Conservation (phyloP, 345 rosid species). For the Populus nigra region DNA sequence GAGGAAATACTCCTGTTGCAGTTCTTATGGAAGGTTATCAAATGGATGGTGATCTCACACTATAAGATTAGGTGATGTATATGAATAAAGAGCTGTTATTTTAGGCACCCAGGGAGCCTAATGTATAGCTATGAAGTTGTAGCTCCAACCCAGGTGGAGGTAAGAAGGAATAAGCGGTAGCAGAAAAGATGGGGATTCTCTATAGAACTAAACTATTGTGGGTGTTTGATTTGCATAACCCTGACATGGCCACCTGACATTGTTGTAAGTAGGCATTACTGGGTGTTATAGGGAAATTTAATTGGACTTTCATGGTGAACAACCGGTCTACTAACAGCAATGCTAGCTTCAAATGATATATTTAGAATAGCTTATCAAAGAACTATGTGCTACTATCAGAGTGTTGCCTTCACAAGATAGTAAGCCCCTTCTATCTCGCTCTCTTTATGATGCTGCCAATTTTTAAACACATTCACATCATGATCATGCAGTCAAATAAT, state of each 20-base stretch:
- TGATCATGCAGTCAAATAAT: neutral
- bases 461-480: neutral
- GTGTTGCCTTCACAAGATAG: constrained; percentile 91
- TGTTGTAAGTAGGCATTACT: neutral
- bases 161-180: neutral
- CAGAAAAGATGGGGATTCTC: neutral
- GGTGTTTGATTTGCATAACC: neutral
- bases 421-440: constrained; percentile 33
- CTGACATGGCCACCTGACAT: neutral
- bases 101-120: neutral
- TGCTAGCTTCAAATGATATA: neutral
- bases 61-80: neutral
- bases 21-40: neutral
- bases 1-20: neutral
- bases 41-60: neutral
- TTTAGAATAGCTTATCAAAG: constrained; percentile 48
- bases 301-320: neutral
- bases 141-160: neutral
- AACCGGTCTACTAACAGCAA: neutral
- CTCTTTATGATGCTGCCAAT: neutral
- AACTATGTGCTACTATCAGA: constrained; percentile 77
- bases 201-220: neutral
- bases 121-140: neutral
- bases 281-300: neutral
- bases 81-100: neutral